These are phyloP conservation scores for Coemansia sp. DNA, from an alignment of 192 early-diverging fungal genomes.

Conservation along the genomic window DNA sequence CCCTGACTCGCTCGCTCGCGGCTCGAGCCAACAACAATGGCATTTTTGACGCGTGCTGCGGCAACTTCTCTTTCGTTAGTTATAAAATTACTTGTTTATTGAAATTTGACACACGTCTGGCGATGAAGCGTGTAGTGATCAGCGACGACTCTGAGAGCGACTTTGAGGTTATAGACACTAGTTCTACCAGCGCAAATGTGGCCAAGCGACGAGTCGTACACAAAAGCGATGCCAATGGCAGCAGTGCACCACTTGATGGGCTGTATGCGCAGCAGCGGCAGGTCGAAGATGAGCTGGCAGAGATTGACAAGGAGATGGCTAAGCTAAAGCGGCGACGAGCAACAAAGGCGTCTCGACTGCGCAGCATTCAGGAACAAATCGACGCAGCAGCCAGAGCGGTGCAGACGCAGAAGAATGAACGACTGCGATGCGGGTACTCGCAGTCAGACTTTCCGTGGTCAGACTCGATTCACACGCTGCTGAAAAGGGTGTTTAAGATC, in stretches of 20 bases:
- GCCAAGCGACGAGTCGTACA: not conserved
- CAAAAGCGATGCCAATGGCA: not conserved
- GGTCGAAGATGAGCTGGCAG: slow-evolving; percentile 22
- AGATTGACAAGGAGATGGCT: slow-evolving; percentile 25
- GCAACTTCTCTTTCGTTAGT: not conserved
- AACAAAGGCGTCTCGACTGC: slow-evolving; percentile 11
- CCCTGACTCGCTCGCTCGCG: not conserved
- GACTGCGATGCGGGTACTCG: slow-evolving; percentile 38
- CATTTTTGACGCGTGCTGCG: not conserved
- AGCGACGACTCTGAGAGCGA: slow-evolving; percentile 10
- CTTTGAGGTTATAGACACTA: not conserved
- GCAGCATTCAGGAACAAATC: slow-evolving; percentile 15
- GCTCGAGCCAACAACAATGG: not conserved
- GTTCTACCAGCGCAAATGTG: not conserved
- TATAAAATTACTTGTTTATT: not conserved
- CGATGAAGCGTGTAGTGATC: slow-evolving; percentile 3
- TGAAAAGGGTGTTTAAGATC: slow-evolving; percentile 54
- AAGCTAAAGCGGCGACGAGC: slow-evolving; percentile 21
- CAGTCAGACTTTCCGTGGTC: slow-evolving; percentile 57
- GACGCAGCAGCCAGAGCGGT: slow-evolving; percentile 14
- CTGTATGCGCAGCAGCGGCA: slow-evolving; percentile 7
- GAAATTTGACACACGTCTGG: not conserved
- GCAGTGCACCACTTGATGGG: not conserved
- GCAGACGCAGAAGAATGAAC: slow-evolving; percentile 27
- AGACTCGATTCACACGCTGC: slow-evolving; percentile 25